These are phyloP conservation scores for Emmonsiellopsis sp. DNA, from an alignment of 2,329 filamentous ascomycete genomes.

Conservation along the genomic window DNA sequence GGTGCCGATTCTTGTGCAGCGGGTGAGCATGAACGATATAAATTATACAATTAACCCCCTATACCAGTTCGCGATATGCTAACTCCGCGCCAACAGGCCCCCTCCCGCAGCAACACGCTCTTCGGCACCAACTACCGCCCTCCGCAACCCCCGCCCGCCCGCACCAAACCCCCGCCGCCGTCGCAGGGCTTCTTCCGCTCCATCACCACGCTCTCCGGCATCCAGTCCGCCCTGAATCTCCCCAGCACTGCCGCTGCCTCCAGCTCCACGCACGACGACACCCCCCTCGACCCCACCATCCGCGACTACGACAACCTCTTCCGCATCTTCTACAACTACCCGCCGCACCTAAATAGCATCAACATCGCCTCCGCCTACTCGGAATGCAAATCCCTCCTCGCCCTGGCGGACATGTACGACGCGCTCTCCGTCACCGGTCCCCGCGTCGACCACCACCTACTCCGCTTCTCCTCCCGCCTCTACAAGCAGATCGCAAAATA, in stretches of 20 bases:
- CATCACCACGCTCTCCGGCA: conserved; percentile 64
- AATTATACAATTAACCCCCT: neutral
- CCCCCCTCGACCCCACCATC: conserved; percentile 60
- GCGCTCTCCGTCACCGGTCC: conserved; percentile 79
- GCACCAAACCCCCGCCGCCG: conserved; percentile 52
- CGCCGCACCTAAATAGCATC: conserved; percentile 68
- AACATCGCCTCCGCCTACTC: conserved; percentile 90
- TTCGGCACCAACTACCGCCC: conserved; percentile 41
- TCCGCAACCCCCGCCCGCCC: conserved; percentile 42
- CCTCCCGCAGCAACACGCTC: conserved; percentile 38
- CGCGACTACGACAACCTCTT: conserved; percentile 95
- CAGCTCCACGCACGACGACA: conserved; percentile 45
- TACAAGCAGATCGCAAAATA: conserved; percentile 98
- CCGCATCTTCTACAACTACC: conserved; percentile 89
- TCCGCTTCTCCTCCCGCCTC: conserved; percentile 81
- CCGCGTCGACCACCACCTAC: conserved; percentile 82
- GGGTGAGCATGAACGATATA: conserved; percentile 39
- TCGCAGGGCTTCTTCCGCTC: conserved; percentile 74
- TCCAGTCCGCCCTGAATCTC: conserved; percentile 44
- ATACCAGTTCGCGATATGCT: neutral
- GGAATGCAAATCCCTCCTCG: conserved; percentile 82
- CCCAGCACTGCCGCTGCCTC: conserved; percentile 31
- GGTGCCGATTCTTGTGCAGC: conserved; percentile 80
- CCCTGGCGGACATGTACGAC: conserved; percentile 90
- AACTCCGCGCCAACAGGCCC: conserved; percentile 6